These are phyloP conservation scores for Crithidia brevicula DNA, from an alignment of 208 protist species.

Conservation along the genomic window DNA sequence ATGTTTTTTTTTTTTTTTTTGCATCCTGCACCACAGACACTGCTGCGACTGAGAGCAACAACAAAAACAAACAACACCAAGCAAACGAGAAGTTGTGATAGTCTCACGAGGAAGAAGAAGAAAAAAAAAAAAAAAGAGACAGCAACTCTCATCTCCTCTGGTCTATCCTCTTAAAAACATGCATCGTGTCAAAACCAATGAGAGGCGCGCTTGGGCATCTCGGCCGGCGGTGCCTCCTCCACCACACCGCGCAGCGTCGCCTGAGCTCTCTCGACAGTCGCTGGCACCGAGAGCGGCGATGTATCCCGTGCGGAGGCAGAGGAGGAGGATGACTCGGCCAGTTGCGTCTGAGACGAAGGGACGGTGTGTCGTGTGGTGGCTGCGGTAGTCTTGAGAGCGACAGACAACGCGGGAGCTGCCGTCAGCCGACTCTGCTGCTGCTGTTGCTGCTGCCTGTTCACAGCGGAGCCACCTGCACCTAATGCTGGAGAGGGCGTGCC, in stretches of 20 bases:
- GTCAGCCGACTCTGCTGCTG: neutral
- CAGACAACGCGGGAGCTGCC: neutral
- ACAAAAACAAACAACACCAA: neutral
- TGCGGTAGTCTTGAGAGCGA: neutral
- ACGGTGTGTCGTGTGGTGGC: neutral
- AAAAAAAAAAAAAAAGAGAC: constrained; percentile 14
- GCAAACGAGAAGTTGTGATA: too few species aligned
- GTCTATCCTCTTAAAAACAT: too few species aligned
- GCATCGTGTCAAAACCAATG: constrained; percentile 10
- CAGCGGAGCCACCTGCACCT: too few species aligned
- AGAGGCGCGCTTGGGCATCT: neutral
- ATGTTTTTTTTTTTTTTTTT: too few species aligned
- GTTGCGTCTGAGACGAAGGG: neutral
- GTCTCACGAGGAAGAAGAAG: too few species aligned
- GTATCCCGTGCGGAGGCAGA: neutral
- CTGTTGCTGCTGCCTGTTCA: neutral
- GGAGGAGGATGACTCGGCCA: neutral
- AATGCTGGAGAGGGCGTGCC: too few species aligned
- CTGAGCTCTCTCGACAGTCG: neutral
- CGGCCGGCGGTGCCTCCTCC: neutral
- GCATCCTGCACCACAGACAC: too few species aligned
- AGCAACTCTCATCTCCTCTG: neutral
- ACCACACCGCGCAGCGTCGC: neutral
- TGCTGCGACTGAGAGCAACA: neutral
- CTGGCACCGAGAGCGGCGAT: neutral